phyloP scores from a whole-genome alignment of 345 rosid species.

The Eucalyptus polyanthemos region DNA sequence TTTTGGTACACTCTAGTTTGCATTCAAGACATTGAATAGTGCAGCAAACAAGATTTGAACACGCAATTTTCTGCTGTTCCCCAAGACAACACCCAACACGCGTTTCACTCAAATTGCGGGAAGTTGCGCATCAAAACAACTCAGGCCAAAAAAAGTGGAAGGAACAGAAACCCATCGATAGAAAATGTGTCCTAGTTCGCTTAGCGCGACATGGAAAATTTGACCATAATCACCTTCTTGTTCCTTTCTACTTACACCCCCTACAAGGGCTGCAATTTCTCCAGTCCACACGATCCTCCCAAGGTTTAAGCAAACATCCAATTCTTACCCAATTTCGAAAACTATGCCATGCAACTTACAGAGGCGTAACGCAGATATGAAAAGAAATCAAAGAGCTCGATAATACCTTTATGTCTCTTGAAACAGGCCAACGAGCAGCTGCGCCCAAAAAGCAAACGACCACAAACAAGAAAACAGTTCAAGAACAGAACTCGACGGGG shows the following conservation, averaged over 20 bases:
- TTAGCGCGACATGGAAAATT: not conserved
- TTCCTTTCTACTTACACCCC: not conserved
- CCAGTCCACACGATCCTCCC: not conserved
- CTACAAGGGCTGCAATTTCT: not conserved
- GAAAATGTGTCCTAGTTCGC: not conserved
- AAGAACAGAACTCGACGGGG: not conserved
- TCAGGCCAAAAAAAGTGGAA: not conserved
- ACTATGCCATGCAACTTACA: not conserved
- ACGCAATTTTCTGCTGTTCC: not conserved
- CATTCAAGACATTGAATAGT: not conserved
- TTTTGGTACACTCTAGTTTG: not conserved
- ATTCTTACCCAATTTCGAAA: not conserved
- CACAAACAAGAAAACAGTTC: not conserved
- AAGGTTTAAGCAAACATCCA: not conserved
- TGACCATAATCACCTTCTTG: not conserved
- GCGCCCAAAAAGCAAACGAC: not conserved
- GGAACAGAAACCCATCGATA: not conserved
- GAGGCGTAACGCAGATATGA: not conserved
- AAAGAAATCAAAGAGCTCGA: not conserved
- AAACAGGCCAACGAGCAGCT: conserved; percentile 60
- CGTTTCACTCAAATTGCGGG: not conserved
- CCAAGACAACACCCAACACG: not conserved
- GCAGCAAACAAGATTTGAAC: not conserved
- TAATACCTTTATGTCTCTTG: conserved; percentile 29
- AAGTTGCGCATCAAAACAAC: not conserved